Evolutionary conservation across 2,329 filamentous ascomycete genomes (phyloP), one percentile per base, ranked within the genome.

Genomic region (Fusarium albosuccineum): DNA sequence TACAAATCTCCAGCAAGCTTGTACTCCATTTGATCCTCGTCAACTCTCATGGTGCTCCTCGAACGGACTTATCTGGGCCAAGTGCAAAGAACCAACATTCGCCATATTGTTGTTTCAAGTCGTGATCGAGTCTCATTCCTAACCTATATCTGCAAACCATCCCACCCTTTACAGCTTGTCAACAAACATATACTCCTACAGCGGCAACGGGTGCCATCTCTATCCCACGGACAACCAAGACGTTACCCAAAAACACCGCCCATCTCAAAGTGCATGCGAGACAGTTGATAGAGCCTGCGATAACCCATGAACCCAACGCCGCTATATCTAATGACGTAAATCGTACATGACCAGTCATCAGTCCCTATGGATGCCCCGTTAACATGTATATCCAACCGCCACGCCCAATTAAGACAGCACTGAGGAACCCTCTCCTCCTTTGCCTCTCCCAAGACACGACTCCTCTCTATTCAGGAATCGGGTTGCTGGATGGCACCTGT

Each of bases 401-500:
- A 62, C 57, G 60, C 57, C 54, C 62, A 52, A 71, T 62, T 57
- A 71, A 70, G 61, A 62, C 55, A 59, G 53, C 58, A 58, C 50
- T 51, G 44, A 50, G 42, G 46, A 40, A n/a, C 49, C 27, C 55
- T 46, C 37, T 37, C 22, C 56, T 44, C 53, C 44, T 39, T 42
- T 34, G 44, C 41, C 53, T 41, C 34, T 52, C 34, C 62, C 57
- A 58, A 33, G 45, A 14, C 58, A 46, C 29, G 30, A 30, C 54
- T 54, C 45, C 45, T 29, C 39, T 52, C 71, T 76, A 80, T 67
- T 80, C 78, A 6, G 77, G 77, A 58, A 80, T 80, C 3, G 75
- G 66, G 48, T 71, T 60, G 61, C 68, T 74, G n/a, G 70, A 67
- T 52, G 72, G 69, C 49, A 61, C 64, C 61, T 70, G 68, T 39